A percentile compares a stretch with the other conserved stretches of the same genome.
Evolutionary conservation across 345 rosid genomes (phyloP).

Genomic region (Acer negundo): DNA sequence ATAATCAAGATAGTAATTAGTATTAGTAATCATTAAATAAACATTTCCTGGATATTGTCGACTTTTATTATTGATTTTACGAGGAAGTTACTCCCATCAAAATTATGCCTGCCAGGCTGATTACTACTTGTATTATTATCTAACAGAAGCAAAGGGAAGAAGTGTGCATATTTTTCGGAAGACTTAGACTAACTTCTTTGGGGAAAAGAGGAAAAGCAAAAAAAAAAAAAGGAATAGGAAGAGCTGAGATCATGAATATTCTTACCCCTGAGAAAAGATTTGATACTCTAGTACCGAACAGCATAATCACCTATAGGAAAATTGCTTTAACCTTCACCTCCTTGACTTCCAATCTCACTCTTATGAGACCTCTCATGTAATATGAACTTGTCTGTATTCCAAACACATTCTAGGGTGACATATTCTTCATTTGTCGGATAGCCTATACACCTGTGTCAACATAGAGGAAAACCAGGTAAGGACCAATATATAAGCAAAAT

Average conservation of each 20-base stretch:
- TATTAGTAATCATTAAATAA: too few species aligned
- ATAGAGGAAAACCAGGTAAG: conserved; percentile 5
- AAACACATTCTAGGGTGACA: conserved; percentile 56
- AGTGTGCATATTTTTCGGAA: too few species aligned
- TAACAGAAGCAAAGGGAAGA: too few species aligned
- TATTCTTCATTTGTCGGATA: conserved; percentile 59
- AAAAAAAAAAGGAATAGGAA: background rate
- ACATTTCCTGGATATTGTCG: too few species aligned
- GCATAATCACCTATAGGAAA: conserved; percentile 29
- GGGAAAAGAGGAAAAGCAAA: background rate
- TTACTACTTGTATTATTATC: background rate
- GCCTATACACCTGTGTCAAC: conserved; percentile 55
- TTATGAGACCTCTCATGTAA: conserved; percentile 54
- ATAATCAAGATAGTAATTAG: background rate
- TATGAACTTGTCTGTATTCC: conserved; percentile 64
- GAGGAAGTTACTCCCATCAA: background rate
- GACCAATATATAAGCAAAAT: background rate
- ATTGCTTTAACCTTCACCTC: conserved; percentile 28
- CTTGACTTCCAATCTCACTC: conserved; percentile 33
- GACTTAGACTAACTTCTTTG: background rate
- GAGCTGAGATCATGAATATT: background rate
- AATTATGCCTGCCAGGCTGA: background rate
- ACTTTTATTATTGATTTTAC: too few species aligned
- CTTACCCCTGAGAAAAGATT: conserved; percentile 66
- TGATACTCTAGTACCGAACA: conserved; percentile 48